Conservation (phyloP, 306 rosid genomes). For the Aeschynomene evenia region DNA sequence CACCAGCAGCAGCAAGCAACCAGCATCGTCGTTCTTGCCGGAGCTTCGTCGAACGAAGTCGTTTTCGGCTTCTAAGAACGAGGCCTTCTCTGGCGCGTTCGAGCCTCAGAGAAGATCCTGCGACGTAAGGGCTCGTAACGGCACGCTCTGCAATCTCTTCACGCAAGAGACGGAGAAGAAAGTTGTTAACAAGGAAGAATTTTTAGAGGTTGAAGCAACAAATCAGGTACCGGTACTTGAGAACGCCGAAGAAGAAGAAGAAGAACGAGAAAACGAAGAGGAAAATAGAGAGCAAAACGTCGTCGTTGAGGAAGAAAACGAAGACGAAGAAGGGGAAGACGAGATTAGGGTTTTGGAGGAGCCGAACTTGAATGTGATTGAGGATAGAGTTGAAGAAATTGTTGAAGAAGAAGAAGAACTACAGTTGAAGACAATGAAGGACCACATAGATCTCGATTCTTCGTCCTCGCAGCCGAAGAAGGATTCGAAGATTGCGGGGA, state of each 20-base stretch:
- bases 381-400: constrained; percentile 57
- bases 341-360: constrained; percentile 43
- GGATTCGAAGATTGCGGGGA: constrained; percentile 80
- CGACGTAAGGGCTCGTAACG: constrained; percentile 78
- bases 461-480: constrained; percentile 60
- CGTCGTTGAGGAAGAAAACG: constrained; percentile 21
- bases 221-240: neutral
- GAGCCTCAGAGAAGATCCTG: constrained; percentile 94
- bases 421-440: constrained; percentile 69
- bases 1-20: constrained; percentile 2
- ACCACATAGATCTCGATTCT: constrained; percentile 75
- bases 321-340: constrained; percentile 38
- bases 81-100: constrained; percentile 64
- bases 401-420: constrained; percentile 46
- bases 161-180: constrained; percentile 35
- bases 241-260: neutral
- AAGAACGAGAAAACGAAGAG: neutral
- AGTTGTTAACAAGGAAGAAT: neutral
- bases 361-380: constrained; percentile 41
- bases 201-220: neutral
- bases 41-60: constrained; percentile 91
- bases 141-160: constrained; percentile 60
- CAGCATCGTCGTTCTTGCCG: constrained; percentile 57
- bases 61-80: constrained; percentile 87
- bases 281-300: neutral